Evolutionary conservation across 2,329 filamentous ascomycete species (phyloP), one percentile per base, ranked within the genome.

Genomic region (Biscogniauxia sp.): DNA sequence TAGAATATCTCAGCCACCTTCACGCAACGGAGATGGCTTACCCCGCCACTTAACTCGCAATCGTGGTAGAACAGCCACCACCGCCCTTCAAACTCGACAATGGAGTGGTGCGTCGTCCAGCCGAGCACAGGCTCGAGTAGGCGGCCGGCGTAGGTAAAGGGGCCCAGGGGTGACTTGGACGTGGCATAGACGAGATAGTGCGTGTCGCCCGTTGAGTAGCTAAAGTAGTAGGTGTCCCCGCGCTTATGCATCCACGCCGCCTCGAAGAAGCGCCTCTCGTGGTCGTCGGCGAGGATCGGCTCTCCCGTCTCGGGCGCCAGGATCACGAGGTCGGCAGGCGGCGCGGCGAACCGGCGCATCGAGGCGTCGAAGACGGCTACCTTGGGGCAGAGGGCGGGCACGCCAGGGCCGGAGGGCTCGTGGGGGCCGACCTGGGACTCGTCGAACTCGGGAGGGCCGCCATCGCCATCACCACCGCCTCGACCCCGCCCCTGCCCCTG

Each of bases 41-140:
- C 84, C 0, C 89, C 89, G 17, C 81, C 80, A 57, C 87, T 90
- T 59, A 92, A 73, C 71, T 86, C 84, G 61, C 86, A 86, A 76
- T 93, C 90, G 71, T 93, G 90, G 72, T 92, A 87, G 73, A 93
- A 93, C 59, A 93, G 73, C 75, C 85, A 93, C 85, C 89, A 92
- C 65, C 82, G 84, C 3, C 83, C 88, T 74, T 85, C 73, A 70
- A 90, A 91, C 78, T 92, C 88, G 9, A 88, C 88, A 66, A 93
- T 88, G 2, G 87, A 90, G 73, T 93, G 90, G 76, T 93, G 90
- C 58, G 90, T 93, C 51, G 90, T 93, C 90, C 90, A 93, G 1
- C 90, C 90, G 25, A 90, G 74, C 5, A 93, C 90, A 0, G 90
- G 90, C 78, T 92, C 89, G 54, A 93, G 73, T 58, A 93, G 88